Evolutionary conservation across 768 basidiomycete species (phyloP).

Genomic region (Tricholoma terreum): DNA sequence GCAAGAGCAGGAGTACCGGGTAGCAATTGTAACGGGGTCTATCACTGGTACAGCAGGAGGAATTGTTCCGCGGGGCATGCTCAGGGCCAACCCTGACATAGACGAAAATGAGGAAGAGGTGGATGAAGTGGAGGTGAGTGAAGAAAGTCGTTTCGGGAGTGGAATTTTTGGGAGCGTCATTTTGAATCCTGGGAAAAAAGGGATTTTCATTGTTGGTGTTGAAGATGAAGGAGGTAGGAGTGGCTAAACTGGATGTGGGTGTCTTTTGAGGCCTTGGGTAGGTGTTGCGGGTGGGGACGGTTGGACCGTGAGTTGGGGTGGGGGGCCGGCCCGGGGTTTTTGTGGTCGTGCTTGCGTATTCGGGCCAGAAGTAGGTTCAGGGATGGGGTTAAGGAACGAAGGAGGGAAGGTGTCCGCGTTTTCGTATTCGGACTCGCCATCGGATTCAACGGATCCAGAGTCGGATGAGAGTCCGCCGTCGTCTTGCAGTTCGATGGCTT

Average conservation of each 20-base stretch:
- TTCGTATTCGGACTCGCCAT: conserved; percentile 28
- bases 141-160: conserved; percentile 5
- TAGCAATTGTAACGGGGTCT: conserved; percentile 2
- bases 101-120: neutral
- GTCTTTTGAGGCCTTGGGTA: neutral
- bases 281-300: neutral
- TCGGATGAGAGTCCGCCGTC: conserved; percentile 70
- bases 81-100: neutral
- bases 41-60: neutral
- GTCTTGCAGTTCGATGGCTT: conserved; percentile 51
- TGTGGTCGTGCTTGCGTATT: neutral
- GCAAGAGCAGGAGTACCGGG: conserved; percentile 9
- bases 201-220: neutral
- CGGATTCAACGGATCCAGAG: conserved; percentile 30
- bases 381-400: conserved; percentile 5
- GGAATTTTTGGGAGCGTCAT: conserved; percentile 3
- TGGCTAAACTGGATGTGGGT: neutral
- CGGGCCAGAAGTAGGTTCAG: neutral
- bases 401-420: conserved; percentile 12
- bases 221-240: conserved; percentile 1
- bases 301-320: conserved; percentile 1
- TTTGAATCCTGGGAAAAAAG: conserved; percentile 1
- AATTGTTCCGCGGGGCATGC: neutral
- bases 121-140: neutral
- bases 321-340: neutral